phyloP scores from a whole-genome alignment of 352 stramenopile genomes.

The Pythium coloratum region DNA sequence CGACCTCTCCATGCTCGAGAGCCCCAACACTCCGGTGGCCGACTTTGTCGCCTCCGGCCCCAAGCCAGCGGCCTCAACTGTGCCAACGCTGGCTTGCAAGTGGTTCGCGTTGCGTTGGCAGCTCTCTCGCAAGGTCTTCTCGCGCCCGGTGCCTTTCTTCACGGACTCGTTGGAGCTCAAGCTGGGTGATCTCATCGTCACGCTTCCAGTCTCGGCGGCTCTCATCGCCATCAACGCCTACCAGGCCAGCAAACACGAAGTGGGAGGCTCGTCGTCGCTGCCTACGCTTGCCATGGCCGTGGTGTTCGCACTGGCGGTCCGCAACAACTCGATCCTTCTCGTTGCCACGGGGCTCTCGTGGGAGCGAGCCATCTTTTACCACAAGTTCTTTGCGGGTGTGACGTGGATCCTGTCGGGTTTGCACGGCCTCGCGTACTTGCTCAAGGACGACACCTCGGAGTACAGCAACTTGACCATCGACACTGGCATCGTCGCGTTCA shows the following conservation, averaged over 20 bases:
- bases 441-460: conserved; percentile 7
- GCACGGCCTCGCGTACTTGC: conserved; percentile 44
- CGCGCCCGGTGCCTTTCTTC: conserved; percentile 13
- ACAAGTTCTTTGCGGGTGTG: conserved; percentile 40
- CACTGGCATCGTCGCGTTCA: conserved; percentile 29
- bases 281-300: conserved; percentile 35
- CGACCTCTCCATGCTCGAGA: not conserved
- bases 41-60: not conserved
- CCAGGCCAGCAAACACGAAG: not conserved
- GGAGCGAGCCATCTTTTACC: conserved; percentile 52
- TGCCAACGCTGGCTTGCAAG: not conserved
- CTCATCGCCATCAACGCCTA: conserved; percentile 5
- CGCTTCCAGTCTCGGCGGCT: conserved; percentile 6
- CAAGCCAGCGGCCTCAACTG: not conserved
- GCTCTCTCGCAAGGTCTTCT: conserved; percentile 15
- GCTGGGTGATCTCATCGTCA: conserved; percentile 22
- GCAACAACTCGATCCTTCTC: conserved; percentile 55
- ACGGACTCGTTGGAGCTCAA: conserved; percentile 20
- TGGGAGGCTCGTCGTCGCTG: conserved; percentile 19
- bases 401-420: conserved; percentile 38
- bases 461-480: not conserved
- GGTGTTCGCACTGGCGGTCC: conserved; percentile 43
- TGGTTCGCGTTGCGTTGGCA: conserved; percentile 26
- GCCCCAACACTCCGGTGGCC: not conserved
- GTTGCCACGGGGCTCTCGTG: conserved; percentile 44